A percentile compares a stretch with the other conserved stretches of the same genome.
Evolutionary conservation across 768 basidiomycete species (phyloP).

Genomic region (Phaffia australis): DNA sequence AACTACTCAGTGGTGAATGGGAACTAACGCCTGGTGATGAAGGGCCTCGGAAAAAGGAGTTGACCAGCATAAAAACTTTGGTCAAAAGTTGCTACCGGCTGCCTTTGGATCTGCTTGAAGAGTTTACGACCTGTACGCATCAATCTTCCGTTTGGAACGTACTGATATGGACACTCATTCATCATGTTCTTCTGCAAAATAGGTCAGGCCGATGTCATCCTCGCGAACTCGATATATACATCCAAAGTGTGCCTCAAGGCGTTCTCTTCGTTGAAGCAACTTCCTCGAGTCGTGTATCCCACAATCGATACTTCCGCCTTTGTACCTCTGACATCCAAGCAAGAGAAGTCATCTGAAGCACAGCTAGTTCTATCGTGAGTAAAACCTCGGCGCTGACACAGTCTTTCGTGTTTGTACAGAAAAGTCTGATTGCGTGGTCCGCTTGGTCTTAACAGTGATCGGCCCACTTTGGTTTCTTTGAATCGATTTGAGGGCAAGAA

Average conservation of each 20-base stretch:
- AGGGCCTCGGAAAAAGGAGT: slow-evolving; percentile 19
- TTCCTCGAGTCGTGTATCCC: slow-evolving; percentile 81
- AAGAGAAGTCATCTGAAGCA: slow-evolving; percentile 20
- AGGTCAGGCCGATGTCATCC: slow-evolving; percentile 82
- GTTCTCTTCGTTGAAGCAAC: slow-evolving; percentile 53
- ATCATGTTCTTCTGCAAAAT: slow-evolving; percentile 4
- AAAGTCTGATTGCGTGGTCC: not conserved
- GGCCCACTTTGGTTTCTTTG: slow-evolving; percentile 66
- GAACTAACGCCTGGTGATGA: slow-evolving; percentile 25
- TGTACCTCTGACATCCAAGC: slow-evolving; percentile 32
- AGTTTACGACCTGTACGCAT: slow-evolving; percentile 67
- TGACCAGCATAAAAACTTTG: slow-evolving; percentile 30
- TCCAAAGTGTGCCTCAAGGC: slow-evolving; percentile 64
- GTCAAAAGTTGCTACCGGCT: slow-evolving; percentile 68
- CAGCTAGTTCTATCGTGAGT: slow-evolving; percentile 23
- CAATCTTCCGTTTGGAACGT: slow-evolving; percentile 5
- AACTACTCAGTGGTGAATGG: slow-evolving; percentile 50
- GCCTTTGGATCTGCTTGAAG: slow-evolving; percentile 85
- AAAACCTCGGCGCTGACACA: not conserved
- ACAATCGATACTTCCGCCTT: slow-evolving; percentile 79
- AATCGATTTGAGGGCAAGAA: slow-evolving; percentile 97
- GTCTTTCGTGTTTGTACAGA: not conserved
- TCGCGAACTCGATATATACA: slow-evolving; percentile 87
- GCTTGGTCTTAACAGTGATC: slow-evolving; percentile 39
- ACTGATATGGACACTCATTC: not conserved